Percentiles rank a stretch among this genome's conserved stretches.
phyloP scores from a whole-genome alignment of 1,284 basidiomycete genomes.

The Boletellus deceptivus region DNA sequence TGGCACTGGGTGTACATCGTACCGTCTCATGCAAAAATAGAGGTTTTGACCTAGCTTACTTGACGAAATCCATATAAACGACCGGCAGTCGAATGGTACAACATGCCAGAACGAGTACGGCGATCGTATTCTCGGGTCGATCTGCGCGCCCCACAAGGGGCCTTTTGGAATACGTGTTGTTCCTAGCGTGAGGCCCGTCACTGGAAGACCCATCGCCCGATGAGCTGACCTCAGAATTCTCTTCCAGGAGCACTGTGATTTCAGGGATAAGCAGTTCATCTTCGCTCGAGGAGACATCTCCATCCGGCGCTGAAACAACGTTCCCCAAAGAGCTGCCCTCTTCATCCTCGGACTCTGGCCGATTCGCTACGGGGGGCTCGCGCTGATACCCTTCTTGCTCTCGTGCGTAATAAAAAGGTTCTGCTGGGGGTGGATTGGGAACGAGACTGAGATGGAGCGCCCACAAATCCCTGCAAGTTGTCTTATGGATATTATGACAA shows the following conservation, averaged over 20 bases:
- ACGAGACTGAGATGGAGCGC: conserved; percentile 68
- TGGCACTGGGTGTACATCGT: conserved; percentile 45
- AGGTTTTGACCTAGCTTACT: conserved; percentile 43
- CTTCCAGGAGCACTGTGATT: conserved; percentile 51
- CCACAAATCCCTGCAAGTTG: conserved; percentile 81
- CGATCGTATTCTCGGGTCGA: conserved; percentile 57
- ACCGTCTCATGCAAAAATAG: conserved; percentile 2
- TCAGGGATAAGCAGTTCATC: conserved; percentile 42
- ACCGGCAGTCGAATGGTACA: conserved; percentile 79
- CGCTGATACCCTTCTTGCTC: conserved; percentile 30
- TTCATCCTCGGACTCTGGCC: conserved; percentile 14
- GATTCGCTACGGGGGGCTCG: conserved; percentile 3
- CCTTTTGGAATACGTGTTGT: conserved; percentile 12
- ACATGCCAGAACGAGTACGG: conserved; percentile 67
- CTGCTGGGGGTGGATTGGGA: conserved; percentile 56
- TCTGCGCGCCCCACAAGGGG: conserved; percentile 41
- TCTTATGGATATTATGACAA: conserved; percentile 39
- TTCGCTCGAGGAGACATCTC: conserved; percentile 21
- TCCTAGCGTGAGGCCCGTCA: conserved; percentile 17
- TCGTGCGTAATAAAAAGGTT: conserved; percentile 50
- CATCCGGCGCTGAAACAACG: conserved; percentile 1
- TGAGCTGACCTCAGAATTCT: conserved; percentile 50
- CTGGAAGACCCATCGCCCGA: conserved; percentile 41
- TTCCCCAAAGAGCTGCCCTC: conserved; percentile 4
- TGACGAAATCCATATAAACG: conserved; percentile 70